Percentiles rank a stretch among this genome's conserved stretches.
phyloP scores from a whole-genome alignment of 495 filamentous ascomycete species.

The Neurospora africana region DNA sequence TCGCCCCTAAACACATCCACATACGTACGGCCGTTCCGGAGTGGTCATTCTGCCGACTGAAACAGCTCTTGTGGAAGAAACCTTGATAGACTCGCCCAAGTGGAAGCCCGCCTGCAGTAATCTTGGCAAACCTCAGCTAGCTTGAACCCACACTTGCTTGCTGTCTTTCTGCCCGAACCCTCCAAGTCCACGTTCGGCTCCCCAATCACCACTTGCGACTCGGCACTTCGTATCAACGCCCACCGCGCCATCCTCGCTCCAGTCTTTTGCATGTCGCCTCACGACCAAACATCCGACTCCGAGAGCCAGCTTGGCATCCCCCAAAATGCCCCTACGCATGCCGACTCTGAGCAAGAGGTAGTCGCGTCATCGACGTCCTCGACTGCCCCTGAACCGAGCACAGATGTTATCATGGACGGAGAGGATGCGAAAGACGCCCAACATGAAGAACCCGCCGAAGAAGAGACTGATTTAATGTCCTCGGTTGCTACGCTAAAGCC shows the following conservation, averaged over 20 bases:
- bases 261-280: constrained; percentile 25
- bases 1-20: not conserved
- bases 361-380: not conserved
- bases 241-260: not conserved
- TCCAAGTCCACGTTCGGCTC: not conserved
- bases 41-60: not conserved
- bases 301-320: constrained; percentile 12
- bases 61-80: not conserved
- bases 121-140: not conserved
- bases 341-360: constrained; percentile 6
- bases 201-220: not conserved
- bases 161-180: not conserved
- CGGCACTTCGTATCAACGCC: not conserved
- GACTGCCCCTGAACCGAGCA: not conserved
- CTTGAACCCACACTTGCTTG: not conserved
- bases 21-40: not conserved
- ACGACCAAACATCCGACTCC: constrained; percentile 11
- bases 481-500: constrained; percentile 43
- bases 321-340: constrained; percentile 5
- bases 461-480: constrained; percentile 33
- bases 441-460: constrained; percentile 7
- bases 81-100: not conserved
- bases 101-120: not conserved
- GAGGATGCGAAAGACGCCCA: not conserved
- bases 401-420: not conserved